Conservation (phyloP, 768 basidiomycete genomes). For the Podaxis carcinomalis region DNA sequence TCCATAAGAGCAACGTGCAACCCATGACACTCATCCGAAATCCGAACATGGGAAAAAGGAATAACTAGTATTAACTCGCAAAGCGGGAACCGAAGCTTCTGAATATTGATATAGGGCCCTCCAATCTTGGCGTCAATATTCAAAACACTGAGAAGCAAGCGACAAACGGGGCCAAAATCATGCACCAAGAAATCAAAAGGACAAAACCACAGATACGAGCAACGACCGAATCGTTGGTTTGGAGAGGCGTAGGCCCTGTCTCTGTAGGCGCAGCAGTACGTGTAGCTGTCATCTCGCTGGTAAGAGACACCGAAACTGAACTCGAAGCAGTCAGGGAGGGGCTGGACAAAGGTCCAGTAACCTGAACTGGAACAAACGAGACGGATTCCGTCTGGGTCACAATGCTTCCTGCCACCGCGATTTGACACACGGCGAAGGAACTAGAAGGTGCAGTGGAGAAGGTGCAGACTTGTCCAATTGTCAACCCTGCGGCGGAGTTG, state of each 20-base stretch:
- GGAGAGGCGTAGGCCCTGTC: not conserved
- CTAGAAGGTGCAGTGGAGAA: conserved; percentile 11
- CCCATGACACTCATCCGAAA: no score
- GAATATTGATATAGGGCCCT: no score
- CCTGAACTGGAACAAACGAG: not conserved
- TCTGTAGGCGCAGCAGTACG: not conserved
- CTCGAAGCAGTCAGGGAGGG: not conserved
- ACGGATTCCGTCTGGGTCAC: not conserved
- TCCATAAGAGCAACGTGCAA: no score
- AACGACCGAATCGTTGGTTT: not conserved
- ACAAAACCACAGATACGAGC: not conserved
- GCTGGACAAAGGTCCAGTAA: not conserved
- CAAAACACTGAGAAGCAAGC: not conserved
- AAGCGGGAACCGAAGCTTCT: no score
- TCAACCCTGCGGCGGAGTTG: conserved; percentile 13
- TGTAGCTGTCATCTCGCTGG: not conserved
- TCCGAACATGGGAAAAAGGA: no score
- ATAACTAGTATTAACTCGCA: no score
- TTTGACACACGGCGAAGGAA: not conserved
- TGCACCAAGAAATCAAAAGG: not conserved
- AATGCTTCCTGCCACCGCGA: not conserved
- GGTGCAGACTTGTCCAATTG: conserved; percentile 18
- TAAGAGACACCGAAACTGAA: not conserved
- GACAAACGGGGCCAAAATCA: not conserved
- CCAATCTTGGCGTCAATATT: not conserved